Evolutionary conservation across 805 yeast genomes (phyloP), one percentile per base, ranked within the genome.

Genomic region (Candida nonsorbophila): DNA sequence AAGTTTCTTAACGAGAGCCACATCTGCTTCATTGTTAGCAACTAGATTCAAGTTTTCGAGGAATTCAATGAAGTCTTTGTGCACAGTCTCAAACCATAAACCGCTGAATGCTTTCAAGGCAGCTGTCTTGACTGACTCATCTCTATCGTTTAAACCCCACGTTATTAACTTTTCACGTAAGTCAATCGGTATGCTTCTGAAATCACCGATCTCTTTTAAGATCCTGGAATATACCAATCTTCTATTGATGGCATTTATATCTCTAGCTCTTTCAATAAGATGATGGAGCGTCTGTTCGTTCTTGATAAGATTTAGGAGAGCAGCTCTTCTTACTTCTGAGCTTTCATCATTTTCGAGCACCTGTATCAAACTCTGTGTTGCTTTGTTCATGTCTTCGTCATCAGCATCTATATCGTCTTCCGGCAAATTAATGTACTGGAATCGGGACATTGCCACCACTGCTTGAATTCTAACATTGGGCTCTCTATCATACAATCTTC

Each of bases 101-200:
- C 62, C 58, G 3, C 84, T 69, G 25, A 92, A 65, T 77, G 87
- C 70, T 38, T 74, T 72, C 1, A 69, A 55, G 4, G 95, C 86
- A 0, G 95, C 90, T 16, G 61, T 62, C 40, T 75, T 62, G 1
- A 92, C 97, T 5, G 65, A 42, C 4, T 68, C 75, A 40, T 88
- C 96, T 41, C 97, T 73, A 54, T 90, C 98, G 37, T 75, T 77
- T 28, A 90, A 65, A 3, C 98, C 97, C 86, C 95, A 84, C 24
- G 69, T 65, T 13, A 92, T 62, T 14, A 92, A 51, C 31, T 72
- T 69, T 33, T 83, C 90, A 23, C 95, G 62, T 18, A 72, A 62
- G 6, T 62, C 61, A 27, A 72, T 62, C 18, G 68, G 71, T 7
- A 85, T 59, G 7, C 59, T 47, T 32, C 62, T 42, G 38, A 79